Conservation (phyloP, 2,329 filamentous ascomycete genomes). For the Sordariomycetes sp. region DNA sequence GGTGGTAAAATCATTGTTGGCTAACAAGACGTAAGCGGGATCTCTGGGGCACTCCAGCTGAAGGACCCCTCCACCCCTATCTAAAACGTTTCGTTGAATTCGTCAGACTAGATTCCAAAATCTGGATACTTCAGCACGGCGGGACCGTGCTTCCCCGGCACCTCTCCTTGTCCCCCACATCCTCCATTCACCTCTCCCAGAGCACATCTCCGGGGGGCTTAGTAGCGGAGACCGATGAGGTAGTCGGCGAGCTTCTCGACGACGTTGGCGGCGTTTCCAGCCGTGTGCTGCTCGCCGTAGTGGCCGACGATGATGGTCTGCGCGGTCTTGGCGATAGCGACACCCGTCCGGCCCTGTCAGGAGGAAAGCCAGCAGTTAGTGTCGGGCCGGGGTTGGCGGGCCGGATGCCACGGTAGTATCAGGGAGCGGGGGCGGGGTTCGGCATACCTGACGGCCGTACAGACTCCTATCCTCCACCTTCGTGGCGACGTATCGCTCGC, state of each 20-base stretch:
- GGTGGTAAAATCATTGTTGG: background rate
- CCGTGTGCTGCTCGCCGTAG: conserved; percentile 65
- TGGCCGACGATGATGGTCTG: conserved; percentile 84
- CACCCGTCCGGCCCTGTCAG: conserved; percentile 2
- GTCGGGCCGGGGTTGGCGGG: background rate
- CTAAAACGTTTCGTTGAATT: background rate
- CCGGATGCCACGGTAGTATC: background rate
- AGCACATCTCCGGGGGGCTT: conserved; percentile 17
- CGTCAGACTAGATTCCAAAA: background rate
- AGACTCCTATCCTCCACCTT: conserved; percentile 67
- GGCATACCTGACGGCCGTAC: conserved; percentile 76
- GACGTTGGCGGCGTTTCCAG: conserved; percentile 65
- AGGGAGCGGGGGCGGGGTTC: background rate
- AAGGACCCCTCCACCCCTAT: background rate
- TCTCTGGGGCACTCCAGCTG: background rate
- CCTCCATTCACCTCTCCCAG: background rate
- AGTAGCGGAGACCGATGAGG: conserved; percentile 70
- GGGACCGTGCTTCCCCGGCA: background rate
- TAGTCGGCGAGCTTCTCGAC: conserved; percentile 84
- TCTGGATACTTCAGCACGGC: background rate
- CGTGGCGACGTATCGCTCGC: conserved; percentile 69
- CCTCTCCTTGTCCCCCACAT: background rate
- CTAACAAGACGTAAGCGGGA: background rate
- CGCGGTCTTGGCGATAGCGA: conserved; percentile 58
- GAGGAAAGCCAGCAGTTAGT: background rate